Base-by-base conservation (phyloP, 441 rosid species). In the Mallotus repandus region DNA sequence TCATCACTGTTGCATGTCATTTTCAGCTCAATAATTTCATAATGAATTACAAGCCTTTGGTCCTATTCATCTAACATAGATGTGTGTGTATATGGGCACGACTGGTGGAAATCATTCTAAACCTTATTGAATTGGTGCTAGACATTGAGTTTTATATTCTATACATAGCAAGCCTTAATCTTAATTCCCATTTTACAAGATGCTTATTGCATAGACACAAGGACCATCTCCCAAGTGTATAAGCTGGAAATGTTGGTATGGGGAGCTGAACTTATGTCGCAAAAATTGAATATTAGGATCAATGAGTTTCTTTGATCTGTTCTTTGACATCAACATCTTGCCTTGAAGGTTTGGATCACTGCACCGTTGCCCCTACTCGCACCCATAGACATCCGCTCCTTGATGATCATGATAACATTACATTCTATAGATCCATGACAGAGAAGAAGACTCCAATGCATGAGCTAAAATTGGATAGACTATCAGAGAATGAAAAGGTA, bases 401-500 rank as follows among this genome's bases (percentile, higher is more conserved):
- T 35, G 85, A 86, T 78, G 88, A 79, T 54, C 19, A 78, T 57
- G 89, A 84, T 70, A 78, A 84, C 76, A 77, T 87, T 55, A 73
- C 77, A 73, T 81, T 82, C 77, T 83, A 86, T 64, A 87, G 89
- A 82, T 91, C 98, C 55, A 70, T 89, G 87, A 88, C 89, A 14
- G 98, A 88, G 80, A 91, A 81, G 83, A 87, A 66, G 69, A 78
- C 82, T 46, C 73, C 77, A 0, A 79, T 80, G 84, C 93, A 84
- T 78, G 88, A 86, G 77, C 84, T 83, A 45, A 89, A 82, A 77
- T 76, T 96, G 71, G 92, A 93, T 78, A 84, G 91, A 82, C 81
- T 93, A 72, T 86, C 97, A 10, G 97, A 96, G 73, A 79, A 80
- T 45, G 96, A 93, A 81, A 89, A 90, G 97, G 99, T 96, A 77